Evolutionary conservation across 192 early-diverging fungal species (phyloP).

Genomic region (Haplosporangium gracile): DNA sequence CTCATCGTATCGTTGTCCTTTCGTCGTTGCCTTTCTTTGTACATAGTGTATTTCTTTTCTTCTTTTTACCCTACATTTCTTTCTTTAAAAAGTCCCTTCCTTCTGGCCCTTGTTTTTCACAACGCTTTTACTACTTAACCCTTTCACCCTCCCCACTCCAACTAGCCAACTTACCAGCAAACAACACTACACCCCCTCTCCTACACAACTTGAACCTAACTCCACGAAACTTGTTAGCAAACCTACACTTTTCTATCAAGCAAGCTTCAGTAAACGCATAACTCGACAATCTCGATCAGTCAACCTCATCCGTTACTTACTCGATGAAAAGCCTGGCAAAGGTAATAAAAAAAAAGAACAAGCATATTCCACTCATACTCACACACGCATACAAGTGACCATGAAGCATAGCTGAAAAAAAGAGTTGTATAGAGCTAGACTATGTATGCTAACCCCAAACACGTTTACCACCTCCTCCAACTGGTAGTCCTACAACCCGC

Average conservation of each 20-base stretch:
- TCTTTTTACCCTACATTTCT: background rate
- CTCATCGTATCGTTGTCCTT: background rate
- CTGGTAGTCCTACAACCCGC: slow-evolving; percentile 46
- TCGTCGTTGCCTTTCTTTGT: background rate
- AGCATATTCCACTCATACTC: background rate
- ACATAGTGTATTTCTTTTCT: background rate
- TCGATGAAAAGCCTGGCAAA: slow-evolving; percentile 45
- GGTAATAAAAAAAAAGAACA: slow-evolving; percentile 18
- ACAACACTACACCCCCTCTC: background rate
- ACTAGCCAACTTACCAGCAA: background rate
- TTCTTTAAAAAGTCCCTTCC: background rate
- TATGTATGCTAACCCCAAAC: background rate
- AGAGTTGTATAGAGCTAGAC: background rate
- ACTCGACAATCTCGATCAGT: background rate
- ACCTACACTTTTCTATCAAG: background rate
- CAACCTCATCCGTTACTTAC: slow-evolving; percentile 3
- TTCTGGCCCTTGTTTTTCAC: background rate
- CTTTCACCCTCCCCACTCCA: background rate
- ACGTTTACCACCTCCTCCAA: background rate
- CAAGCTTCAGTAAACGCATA: background rate
- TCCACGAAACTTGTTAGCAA: background rate
- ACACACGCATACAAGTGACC: background rate
- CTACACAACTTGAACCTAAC: background rate
- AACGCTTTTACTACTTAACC: background rate
- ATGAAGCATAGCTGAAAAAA: background rate